A percentile compares a stretch with the other conserved stretches of the same genome.
Conservation (phyloP, 176 grass and related monocot species). For the Olyra latifolia region DNA sequence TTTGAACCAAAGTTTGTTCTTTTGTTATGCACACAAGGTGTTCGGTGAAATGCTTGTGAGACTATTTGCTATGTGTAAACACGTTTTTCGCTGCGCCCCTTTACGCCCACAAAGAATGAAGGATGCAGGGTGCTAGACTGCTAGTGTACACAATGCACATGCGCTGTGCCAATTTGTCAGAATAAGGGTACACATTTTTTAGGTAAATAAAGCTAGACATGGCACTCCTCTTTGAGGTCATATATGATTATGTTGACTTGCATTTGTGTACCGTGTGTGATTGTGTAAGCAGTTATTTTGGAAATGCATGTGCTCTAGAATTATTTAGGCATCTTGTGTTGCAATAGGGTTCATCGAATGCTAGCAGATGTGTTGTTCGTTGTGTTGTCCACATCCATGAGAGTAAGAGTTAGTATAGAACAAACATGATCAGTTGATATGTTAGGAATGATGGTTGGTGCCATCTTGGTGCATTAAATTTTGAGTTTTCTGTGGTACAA, state of each 20-base stretch:
- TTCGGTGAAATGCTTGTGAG: too few species aligned
- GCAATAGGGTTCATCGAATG: neutral
- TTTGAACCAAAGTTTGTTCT: too few species aligned
- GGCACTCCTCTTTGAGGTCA: neutral
- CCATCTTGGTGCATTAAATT: neutral
- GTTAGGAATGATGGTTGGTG: neutral
- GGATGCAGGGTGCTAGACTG: neutral
- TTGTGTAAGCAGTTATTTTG: neutral
- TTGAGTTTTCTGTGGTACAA: conserved; percentile 65
- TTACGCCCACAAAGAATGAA: too few species aligned
- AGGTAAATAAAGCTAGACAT: neutral
- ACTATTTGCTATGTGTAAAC: too few species aligned
- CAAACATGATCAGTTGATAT: neutral
- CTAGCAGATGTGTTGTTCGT: neutral
- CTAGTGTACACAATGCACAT: neutral
- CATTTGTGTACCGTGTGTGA: neutral
- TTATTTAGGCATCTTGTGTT: neutral
- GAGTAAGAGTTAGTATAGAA: neutral
- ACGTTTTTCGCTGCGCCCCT: too few species aligned
- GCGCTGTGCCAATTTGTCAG: neutral
- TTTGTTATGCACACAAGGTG: too few species aligned
- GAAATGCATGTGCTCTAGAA: neutral
- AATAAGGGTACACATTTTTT: conserved; percentile 10
- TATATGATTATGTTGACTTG: neutral
- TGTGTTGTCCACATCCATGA: neutral